phyloP scores from a whole-genome alignment of 495 filamentous ascomycete genomes.

The Parathielavia hyrcaniae region DNA sequence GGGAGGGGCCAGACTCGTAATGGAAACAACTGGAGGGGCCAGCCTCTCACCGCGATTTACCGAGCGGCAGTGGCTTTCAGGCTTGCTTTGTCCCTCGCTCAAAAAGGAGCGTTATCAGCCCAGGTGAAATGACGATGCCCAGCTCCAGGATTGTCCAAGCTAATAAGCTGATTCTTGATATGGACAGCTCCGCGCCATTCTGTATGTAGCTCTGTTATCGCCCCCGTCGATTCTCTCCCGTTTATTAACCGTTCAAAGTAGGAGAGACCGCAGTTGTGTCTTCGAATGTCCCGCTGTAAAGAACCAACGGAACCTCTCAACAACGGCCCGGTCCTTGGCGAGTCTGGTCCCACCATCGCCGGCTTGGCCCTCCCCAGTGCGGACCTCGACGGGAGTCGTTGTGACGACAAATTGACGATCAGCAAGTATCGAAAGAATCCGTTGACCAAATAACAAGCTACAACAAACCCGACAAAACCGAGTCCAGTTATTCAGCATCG shows the following conservation, averaged over 20 bases:
- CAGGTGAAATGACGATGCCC: constrained; percentile 13
- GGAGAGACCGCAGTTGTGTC: too few species aligned
- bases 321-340: not conserved
- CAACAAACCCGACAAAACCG: not conserved
- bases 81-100: not conserved
- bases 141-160: constrained; percentile 2
- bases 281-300: constrained; percentile 3
- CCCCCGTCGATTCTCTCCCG: not conserved
- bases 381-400: not conserved
- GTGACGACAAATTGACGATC: constrained; percentile 15
- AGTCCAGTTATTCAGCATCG: constrained; percentile 1
- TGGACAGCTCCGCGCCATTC: not conserved
- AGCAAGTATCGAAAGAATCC: not conserved
- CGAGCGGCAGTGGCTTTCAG: not conserved
- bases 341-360: not conserved
- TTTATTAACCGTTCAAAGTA: too few species aligned
- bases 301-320: not conserved
- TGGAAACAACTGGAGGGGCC: constrained; percentile 3
- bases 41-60: constrained; percentile 2
- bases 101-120: constrained; percentile 1
- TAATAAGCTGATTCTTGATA: not conserved
- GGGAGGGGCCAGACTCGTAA: not conserved
- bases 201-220: not conserved
- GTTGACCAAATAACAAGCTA: not conserved
- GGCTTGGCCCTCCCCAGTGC: not conserved